phyloP scores from a whole-genome alignment of 1,284 basidiomycete genomes.

The Marasmius fiardii region DNA sequence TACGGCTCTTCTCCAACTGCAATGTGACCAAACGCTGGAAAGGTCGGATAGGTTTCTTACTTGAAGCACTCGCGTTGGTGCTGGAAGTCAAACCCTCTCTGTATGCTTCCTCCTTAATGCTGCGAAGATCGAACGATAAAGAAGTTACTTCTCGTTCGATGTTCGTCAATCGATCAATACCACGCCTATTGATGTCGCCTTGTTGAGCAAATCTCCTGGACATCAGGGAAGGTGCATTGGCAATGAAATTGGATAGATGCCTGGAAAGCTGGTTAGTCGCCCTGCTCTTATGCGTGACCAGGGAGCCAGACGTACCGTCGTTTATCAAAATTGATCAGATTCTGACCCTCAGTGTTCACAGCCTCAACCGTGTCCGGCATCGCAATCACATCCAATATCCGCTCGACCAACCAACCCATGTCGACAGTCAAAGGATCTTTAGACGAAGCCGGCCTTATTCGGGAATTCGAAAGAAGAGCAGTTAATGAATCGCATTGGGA shows the following conservation, averaged over 20 bases:
- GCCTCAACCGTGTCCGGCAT: constrained; percentile 69
- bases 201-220: constrained; percentile 41
- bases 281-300: neutral
- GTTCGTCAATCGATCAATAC: constrained; percentile 69
- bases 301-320: constrained; percentile 51
- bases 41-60: constrained; percentile 56
- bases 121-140: constrained; percentile 62
- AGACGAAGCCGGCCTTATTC: constrained; percentile 38
- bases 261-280: constrained; percentile 31
- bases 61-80: constrained; percentile 35
- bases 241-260: constrained; percentile 62
- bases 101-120: constrained; percentile 68
- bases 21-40: constrained; percentile 59
- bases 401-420: constrained; percentile 77
- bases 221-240: constrained; percentile 42
- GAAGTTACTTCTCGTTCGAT: constrained; percentile 63
- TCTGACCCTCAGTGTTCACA: constrained; percentile 44
- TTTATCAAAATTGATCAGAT: constrained; percentile 77
- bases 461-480: constrained; percentile 51
- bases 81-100: constrained; percentile 53
- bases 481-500: constrained; percentile 58
- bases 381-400: constrained; percentile 72
- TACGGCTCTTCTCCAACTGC: constrained; percentile 77
- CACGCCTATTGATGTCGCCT: constrained; percentile 56
- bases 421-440: constrained; percentile 62